Base-by-base conservation (phyloP, 2,329 filamentous ascomycete species). In the Podosphaera aphanis region DNA sequence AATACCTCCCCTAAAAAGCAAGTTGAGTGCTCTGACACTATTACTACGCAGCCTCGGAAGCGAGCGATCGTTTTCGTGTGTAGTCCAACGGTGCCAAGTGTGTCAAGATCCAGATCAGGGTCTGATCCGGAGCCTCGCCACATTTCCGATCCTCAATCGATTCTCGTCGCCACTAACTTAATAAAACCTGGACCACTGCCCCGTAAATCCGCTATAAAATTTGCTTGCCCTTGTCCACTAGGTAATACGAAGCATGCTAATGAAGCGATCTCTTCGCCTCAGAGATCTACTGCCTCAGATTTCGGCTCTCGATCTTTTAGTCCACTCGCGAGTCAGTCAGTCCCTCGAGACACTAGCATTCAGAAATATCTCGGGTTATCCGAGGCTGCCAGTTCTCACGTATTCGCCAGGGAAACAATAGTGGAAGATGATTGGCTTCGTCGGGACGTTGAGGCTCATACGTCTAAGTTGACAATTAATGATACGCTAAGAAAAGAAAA, bases 11-110 rank as follows among this genome's bases (percentile, higher is more conserved):
- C 59, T 33, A 69, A 67, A 47, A 44, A 49, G 16, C 73, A 80
- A 56, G 65, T 71, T 13, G 65, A 68, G 29, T 66, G 79, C 1
- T 76, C 79, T 57, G 71, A 69, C 10, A 63, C 77, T 44, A 66
- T 79, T 1, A 76, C 79, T 57, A 71, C 70, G 11, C 62, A 77
- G 44, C 78, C 76, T 43, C 80, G 83, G 56, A 93, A 86, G 64
- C 75, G 86, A 49, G 88, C 83, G 61, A 94, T 95, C 53, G 88
- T 81, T 49, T 95, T 95, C 60, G 85, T 84, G 29, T 95, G 88
- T 59, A 56, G 53, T 48, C 77, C 73, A 31, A 71, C 71, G 33
- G 82, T 78, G 57, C 50, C 47, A 20, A 37, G 43, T 3, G 21
- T 44, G 16, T 41, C 10, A 8, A 41, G 13, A 21, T 18, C 20